A percentile compares a stretch with the other conserved stretches of the same genome.
phyloP scores from a whole-genome alignment of 805 yeast genomes.

The Cyberlindnera euphorbiae region DNA sequence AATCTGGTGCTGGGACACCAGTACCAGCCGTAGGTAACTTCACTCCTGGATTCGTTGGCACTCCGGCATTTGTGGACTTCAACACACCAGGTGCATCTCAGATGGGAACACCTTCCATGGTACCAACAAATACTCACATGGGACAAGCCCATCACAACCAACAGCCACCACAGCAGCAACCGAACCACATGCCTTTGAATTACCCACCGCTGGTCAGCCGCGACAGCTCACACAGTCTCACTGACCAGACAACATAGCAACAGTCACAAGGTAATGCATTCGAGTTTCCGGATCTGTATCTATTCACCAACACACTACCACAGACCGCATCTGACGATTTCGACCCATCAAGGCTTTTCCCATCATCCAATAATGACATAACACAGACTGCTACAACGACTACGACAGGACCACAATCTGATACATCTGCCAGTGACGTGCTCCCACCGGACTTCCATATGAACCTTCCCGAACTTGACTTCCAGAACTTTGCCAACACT shows the following conservation, averaged over 20 bases:
- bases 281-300: constrained; percentile 27
- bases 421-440: constrained; percentile 14
- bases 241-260: constrained; percentile 2
- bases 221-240: constrained; percentile 1
- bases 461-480: constrained; percentile 25
- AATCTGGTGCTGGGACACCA: constrained; percentile 9
- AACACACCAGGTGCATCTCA: constrained; percentile 8
- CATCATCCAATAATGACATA: constrained; percentile 4
- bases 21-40: constrained; percentile 7
- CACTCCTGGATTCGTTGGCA: constrained; percentile 4
- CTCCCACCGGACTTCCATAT: constrained; percentile 21
- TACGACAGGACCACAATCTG: constrained; percentile 4
- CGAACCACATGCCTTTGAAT: neutral
- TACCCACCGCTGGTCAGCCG: neutral
- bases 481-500: constrained; percentile 20
- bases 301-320: constrained; percentile 25
- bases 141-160: neutral
- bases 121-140: neutral
- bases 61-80: constrained; percentile 8
- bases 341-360: constrained; percentile 26
- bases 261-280: neutral
- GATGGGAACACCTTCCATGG: too few species aligned
- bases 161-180: constrained; percentile 1
- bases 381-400: too few species aligned
- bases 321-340: constrained; percentile 15